Conservation (phyloP, 768 basidiomycete species). For the Serendipita sp. region DNA sequence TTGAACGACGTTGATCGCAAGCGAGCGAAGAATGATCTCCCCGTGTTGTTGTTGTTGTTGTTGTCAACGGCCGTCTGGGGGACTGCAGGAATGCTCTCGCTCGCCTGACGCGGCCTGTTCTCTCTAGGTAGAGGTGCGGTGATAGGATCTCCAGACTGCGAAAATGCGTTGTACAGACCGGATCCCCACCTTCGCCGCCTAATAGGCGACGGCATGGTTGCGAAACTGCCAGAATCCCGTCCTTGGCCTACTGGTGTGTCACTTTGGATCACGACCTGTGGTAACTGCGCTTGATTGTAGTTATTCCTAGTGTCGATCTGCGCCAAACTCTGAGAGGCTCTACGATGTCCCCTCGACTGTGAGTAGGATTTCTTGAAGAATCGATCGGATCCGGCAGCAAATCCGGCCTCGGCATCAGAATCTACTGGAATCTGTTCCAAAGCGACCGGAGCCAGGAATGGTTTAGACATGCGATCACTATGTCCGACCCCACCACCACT, state of each 20-base stretch:
- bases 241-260: background rate
- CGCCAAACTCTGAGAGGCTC: background rate
- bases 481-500: constrained; percentile 14
- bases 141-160: background rate
- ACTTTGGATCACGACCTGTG: background rate
- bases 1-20: constrained; percentile 32
- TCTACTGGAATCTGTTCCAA: constrained; percentile 36
- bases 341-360: background rate
- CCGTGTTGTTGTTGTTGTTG: no score
- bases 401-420: constrained; percentile 63
- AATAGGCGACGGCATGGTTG: background rate
- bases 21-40: constrained; percentile 23
- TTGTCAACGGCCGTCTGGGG: background rate
- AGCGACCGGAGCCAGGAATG: constrained; percentile 31
- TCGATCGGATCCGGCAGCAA: constrained; percentile 38
- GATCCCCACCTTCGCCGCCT: background rate
- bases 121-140: background rate
- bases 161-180: background rate
- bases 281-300: background rate
- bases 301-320: background rate
- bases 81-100: background rate
- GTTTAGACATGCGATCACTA: constrained; percentile 17
- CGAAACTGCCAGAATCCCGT: background rate
- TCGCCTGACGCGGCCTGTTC: background rate
- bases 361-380: constrained; percentile 36